Conservation (phyloP, 495 filamentous ascomycete species). For the Copromyces sp. region DNA sequence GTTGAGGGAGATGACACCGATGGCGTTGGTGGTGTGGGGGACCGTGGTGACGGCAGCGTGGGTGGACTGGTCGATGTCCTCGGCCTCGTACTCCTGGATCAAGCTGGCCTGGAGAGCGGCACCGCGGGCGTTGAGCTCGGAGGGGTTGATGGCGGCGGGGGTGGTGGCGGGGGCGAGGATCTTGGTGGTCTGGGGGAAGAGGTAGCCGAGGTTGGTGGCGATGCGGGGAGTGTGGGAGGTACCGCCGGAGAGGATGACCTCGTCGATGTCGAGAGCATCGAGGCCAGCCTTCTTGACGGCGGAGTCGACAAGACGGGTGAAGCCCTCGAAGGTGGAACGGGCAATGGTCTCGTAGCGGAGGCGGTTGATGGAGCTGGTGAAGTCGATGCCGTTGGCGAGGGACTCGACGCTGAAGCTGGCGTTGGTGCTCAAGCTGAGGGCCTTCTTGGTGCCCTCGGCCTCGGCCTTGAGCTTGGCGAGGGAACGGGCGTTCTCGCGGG, state of each 20-base stretch:
- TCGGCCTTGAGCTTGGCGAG: conserved; percentile 90
- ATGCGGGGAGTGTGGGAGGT: conserved; percentile 90
- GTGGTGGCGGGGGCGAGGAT: conserved; percentile 76
- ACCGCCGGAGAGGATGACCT: conserved; percentile 90
- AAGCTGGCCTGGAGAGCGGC: conserved; percentile 92
- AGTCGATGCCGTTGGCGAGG: conserved; percentile 80
- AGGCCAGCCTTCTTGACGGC: conserved; percentile 86
- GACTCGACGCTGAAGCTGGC: conserved; percentile 86
- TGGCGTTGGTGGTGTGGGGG: conserved; percentile 76
- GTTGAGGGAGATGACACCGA: conserved; percentile 72
- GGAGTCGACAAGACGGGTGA: conserved; percentile 73
- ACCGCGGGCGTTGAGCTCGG: conserved; percentile 77
- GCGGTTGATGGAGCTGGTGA: conserved; percentile 81
- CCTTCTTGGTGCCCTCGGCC: conserved; percentile 80
- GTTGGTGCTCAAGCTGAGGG: conserved; percentile 75
- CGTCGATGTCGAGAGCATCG: conserved; percentile 85
- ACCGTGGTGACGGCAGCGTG: conserved; percentile 93
- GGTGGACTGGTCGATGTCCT: conserved; percentile 91
- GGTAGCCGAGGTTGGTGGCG: conserved; percentile 57
- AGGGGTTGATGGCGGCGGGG: conserved; percentile 77
- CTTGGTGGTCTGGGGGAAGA: conserved; percentile 72
- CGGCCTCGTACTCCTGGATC: conserved; percentile 81
- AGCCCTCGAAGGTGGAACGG: conserved; percentile 71
- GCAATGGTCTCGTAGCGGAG: conserved; percentile 87
- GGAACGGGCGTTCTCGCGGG: conserved; percentile 65